Evolutionary conservation across 331 rosid genomes (phyloP), one percentile per base, ranked within the genome.

Genomic region (Telfairia occidentalis): DNA sequence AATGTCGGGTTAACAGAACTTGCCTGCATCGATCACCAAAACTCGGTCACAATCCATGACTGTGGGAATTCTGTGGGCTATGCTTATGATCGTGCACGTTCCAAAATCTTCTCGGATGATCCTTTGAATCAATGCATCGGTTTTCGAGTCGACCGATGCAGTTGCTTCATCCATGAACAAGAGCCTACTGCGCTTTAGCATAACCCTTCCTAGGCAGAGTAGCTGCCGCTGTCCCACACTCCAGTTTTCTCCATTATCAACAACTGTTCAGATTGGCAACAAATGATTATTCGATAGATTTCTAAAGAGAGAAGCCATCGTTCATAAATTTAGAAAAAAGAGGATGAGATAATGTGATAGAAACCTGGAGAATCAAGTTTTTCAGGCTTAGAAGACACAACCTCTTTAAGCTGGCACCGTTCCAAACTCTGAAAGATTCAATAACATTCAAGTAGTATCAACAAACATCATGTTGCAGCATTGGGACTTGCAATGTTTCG

Each of bases 171-270:
- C 98, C 97, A 94, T 88, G 71, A 94, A 89, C 84, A 94, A 75
- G 3, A 94, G 76, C 28, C 89, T 77, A 78, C 97, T 89, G 57
- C 75, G 87, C 85, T 94, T 94, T 24, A 94, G 92, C 95, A 94
- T 91, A 0, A 94, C 96, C 52, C 98, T 72, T 29, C 97, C 97
- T 67, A 94, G 80, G 76, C 97, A 94, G 19, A 94, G 89, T 49
- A 94, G 90, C 77, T 94, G 97, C 82, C 97, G 88, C 78, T 94
- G 97, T 49, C 98, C 98, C 75, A 94, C 98, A 48, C 97, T 94
- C 96, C 97, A 94, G 75, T 91, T 94, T 64, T 89, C 97, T 74
- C 97, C 98, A 69, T 81, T 78, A 64, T 91, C 96, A 57, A 81
- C 87, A 85, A 88, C 96, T 94, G 37, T 16, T 59, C 8, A 48